Conservation (phyloP, 257 asterid genomes). For the Lithospermum erythrorhizon region DNA sequence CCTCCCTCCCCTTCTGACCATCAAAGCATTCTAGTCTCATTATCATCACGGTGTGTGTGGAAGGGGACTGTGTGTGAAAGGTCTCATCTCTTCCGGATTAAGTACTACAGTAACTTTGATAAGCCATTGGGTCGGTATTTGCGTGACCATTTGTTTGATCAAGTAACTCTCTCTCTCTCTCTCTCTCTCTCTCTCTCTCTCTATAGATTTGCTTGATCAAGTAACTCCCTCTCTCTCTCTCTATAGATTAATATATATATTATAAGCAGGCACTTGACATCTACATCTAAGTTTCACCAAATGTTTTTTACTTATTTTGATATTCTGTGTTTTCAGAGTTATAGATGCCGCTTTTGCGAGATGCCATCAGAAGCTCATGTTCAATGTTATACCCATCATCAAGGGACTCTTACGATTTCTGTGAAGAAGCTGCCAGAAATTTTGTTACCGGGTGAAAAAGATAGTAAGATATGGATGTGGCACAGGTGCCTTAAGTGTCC, state of each 20-base stretch:
- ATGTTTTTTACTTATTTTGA: constrained; percentile 10
- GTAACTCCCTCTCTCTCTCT: constrained; percentile 19
- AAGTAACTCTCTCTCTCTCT: constrained; percentile 28
- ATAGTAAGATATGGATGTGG: constrained; percentile 99
- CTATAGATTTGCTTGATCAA: constrained; percentile 68
- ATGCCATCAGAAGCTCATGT: constrained; percentile 96
- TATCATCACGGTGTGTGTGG: constrained; percentile 89
- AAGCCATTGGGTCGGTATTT: constrained; percentile 93
- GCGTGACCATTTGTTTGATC: constrained; percentile 85
- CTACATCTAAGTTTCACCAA: neutral
- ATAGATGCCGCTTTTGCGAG: constrained; percentile 78
- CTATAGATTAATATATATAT: neutral
- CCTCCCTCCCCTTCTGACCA: constrained; percentile 86
- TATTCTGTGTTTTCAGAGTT: constrained; percentile 40
- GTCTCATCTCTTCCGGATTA: constrained; percentile 78
- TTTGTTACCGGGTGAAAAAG: constrained; percentile 67
- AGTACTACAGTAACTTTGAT: constrained; percentile 79
- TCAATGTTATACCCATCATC: constrained; percentile 90
- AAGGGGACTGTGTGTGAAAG: constrained; percentile 94
- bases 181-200: neutral
- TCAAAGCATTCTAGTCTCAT: constrained; percentile 86
- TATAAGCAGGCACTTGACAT: too few relatives aligned
- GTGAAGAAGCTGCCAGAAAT: constrained; percentile 79
- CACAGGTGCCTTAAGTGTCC: constrained; percentile 95
- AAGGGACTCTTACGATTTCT: constrained; percentile 88